Evolutionary conservation across 352 stramenopile species (phyloP).

Genomic region (Globisporangium canariense): DNA sequence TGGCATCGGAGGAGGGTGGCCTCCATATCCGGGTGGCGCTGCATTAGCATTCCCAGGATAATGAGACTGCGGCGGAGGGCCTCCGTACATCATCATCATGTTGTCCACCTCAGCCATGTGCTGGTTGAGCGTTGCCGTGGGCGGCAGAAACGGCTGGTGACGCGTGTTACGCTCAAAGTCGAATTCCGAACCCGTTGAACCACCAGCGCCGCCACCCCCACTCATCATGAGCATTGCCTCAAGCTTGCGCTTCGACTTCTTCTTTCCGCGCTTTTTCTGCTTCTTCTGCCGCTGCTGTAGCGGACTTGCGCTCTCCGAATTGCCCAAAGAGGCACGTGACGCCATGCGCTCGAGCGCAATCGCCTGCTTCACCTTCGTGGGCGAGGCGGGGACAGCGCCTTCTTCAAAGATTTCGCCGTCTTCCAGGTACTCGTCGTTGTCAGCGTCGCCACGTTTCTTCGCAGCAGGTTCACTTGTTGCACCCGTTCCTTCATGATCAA

Average conservation of each 20-base stretch:
- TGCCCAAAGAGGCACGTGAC: constrained; percentile 13
- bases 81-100: constrained; percentile 13
- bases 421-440: constrained; percentile 36
- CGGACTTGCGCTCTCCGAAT: constrained; percentile 5
- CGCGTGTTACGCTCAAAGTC: constrained; percentile 37
- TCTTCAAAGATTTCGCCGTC: constrained; percentile 79
- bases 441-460: not conserved
- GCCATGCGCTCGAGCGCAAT: constrained; percentile 31
- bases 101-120: constrained; percentile 1
- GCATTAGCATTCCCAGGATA: not conserved
- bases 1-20: constrained; percentile 2
- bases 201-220: not conserved
- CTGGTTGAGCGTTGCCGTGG: not conserved
- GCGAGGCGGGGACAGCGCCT: constrained; percentile 32
- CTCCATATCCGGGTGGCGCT: not conserved
- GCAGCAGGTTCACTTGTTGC: not conserved
- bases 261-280: constrained; percentile 75
- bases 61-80: not conserved
- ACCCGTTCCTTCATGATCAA: not conserved
- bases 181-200: not conserved
- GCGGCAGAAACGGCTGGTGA: constrained; percentile 24
- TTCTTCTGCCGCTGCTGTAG: constrained; percentile 34
- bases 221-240: constrained; percentile 46
- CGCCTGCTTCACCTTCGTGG: constrained; percentile 33
- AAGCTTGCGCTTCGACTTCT: constrained; percentile 71